phyloP scores from a whole-genome alignment of 2,329 filamentous ascomycete genomes.

The Verticillium alfalfae region DNA sequence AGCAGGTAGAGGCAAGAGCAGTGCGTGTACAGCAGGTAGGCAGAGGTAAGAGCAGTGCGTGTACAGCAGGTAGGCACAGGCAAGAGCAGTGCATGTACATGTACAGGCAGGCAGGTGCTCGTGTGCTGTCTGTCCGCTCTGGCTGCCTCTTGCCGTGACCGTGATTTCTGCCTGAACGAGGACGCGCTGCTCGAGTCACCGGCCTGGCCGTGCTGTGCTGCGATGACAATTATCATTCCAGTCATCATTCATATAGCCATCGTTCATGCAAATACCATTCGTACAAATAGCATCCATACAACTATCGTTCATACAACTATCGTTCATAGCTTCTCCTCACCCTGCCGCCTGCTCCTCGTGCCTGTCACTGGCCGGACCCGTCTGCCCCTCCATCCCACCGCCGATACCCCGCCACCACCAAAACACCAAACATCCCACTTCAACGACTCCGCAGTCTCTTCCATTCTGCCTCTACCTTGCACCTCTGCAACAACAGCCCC shows the following conservation, averaged over 20 bases:
- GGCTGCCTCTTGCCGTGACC: not conserved
- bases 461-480: not conserved
- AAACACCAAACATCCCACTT: slow-evolving; percentile 7
- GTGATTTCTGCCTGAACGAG: not conserved
- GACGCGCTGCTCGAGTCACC: not conserved
- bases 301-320: no score
- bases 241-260: no score
- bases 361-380: no score
- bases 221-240: no score
- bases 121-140: not conserved
- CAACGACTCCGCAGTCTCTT: slow-evolving; percentile 8
- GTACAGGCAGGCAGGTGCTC: not conserved
- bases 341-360: not conserved
- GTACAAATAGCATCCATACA: no score
- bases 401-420: slow-evolving; percentile 1
- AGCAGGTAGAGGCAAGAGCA: no score
- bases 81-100: no score
- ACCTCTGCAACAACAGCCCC: not conserved
- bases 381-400: not conserved
- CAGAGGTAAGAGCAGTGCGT: no score
- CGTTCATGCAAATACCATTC: no score
- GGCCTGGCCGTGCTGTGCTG: not conserved
- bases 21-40: no score
- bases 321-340: not conserved
- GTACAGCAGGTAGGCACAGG: no score